These are phyloP conservation scores for Fagus sylvatica DNA, from an alignment of 306 rosid species.

Conservation along the genomic window DNA sequence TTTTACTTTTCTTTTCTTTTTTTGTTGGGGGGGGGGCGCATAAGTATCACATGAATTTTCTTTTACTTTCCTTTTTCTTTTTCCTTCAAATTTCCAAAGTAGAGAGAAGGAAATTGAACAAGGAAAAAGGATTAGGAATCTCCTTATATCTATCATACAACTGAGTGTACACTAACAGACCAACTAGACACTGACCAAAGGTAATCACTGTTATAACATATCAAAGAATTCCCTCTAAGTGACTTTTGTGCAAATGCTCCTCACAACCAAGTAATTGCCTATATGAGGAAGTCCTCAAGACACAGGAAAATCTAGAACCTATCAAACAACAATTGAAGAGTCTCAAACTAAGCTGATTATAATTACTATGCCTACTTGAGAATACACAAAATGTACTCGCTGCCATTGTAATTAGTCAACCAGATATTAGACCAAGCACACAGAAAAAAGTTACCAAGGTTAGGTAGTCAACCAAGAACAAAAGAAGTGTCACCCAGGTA, in stretches of 20 bases:
- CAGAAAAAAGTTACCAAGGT: background rate
- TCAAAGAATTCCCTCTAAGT: background rate
- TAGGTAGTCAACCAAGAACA: background rate
- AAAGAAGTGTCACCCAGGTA: background rate
- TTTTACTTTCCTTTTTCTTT: background rate
- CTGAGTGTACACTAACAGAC: background rate
- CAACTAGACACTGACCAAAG: background rate
- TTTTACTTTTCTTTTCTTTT: too few relatives aligned
- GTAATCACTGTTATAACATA: background rate
- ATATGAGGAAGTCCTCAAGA: background rate
- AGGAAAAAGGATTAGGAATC: background rate
- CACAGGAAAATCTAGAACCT: background rate
- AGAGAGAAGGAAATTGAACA: background rate
- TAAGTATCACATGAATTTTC: background rate
- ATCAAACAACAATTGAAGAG: background rate
- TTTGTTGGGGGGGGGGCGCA: too few relatives aligned
- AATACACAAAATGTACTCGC: background rate
- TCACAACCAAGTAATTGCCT: background rate
- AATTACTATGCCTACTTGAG: background rate
- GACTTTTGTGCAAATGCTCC: background rate
- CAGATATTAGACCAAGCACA: background rate
- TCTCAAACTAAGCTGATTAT: background rate
- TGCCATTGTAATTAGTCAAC: background rate
- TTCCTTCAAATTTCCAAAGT: background rate
- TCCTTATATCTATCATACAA: background rate